Base-by-base conservation (phyloP, 768 basidiomycete genomes). In the Nidularia sp. region DNA sequence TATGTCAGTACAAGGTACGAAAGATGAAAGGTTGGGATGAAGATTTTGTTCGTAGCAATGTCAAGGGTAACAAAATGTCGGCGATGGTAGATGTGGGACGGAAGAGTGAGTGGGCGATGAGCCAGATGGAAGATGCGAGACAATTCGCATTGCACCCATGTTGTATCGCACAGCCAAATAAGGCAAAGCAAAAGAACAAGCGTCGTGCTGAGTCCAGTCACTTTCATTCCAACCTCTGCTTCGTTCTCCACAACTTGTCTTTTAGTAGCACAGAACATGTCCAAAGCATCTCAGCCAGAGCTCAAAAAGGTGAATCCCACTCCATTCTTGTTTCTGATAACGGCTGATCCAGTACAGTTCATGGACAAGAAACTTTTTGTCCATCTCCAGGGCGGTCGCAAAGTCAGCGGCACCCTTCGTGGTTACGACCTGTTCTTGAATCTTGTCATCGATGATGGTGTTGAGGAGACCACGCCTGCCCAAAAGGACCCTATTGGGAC, bases 381-480 rank as follows among this genome's bases (percentile, higher is more conserved):
- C 62, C 85, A 96, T 72, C 76, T 99, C 5, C 94, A 97, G 66
- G 93, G 90, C 45, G 93, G 93, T 51, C 87, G 96, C 63, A 93
- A 92, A 81, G 91, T 99, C 62, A 93, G 91, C 73, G 97, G 97
- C 50, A 86, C 85, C 10, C 74, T 99, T 48, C 87, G 97, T 56
- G 97, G 97, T 49, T 99, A 97, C 70, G 97, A 99, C 77, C 88
- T 99, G 57, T 99, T 99, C 78, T 75, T 99, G 66, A 99, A 99
- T 70, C 80, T 99, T 36, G 97, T 98, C 58, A 85, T 99, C 68
- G 97, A 98, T 68, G 92, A 98, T 64, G 91, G 93, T 7, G 68
- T 87, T 61, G 97, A 99, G 70, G 97, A 98, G 75, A 84, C 86
- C 0, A 85, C 83, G 4, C 88, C 90, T 10, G 93, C 88, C 4